Conservation (phyloP, 1,284 basidiomycete species). For the Cutaneotrichosporon spelunceum region DNA sequence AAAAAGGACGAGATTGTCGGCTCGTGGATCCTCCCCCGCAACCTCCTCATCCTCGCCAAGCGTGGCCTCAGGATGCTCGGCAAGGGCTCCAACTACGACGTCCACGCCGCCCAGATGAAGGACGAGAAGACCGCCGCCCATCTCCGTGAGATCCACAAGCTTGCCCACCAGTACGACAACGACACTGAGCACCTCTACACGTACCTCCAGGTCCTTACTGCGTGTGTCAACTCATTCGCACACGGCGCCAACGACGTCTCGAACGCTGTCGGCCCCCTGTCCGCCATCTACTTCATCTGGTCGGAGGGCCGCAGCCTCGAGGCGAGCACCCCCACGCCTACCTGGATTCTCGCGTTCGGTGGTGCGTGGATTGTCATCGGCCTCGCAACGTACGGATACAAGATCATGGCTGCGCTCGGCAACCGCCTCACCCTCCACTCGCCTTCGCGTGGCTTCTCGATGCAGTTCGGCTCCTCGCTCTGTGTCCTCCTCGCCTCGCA, state of each 20-base stretch:
- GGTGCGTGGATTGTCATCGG: constrained; percentile 53
- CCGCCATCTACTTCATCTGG: constrained; percentile 53
- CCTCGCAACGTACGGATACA: constrained; percentile 53
- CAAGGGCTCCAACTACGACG: constrained; percentile 46
- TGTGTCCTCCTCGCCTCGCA: constrained; percentile 54
- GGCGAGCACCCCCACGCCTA: constrained; percentile 46
- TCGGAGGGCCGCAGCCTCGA: constrained; percentile 34
- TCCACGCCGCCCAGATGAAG: constrained; percentile 47
- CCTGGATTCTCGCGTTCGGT: constrained; percentile 54
- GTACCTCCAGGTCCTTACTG: constrained; percentile 56
- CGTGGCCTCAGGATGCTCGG: constrained; percentile 35
- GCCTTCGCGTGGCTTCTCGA: constrained; percentile 55
- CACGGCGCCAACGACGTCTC: constrained; percentile 53
- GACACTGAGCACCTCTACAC: constrained; percentile 56
- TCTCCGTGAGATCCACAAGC: constrained; percentile 49
- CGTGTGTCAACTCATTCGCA: constrained; percentile 56
- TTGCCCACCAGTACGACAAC: constrained; percentile 53
- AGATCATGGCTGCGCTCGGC: constrained; percentile 52
- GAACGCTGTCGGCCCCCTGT: constrained; percentile 50
- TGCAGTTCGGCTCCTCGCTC: constrained; percentile 55
- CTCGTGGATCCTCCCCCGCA: constrained; percentile 46
- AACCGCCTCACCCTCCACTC: constrained; percentile 55
- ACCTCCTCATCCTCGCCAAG: constrained; percentile 52
- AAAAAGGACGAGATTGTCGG: constrained; percentile 30
- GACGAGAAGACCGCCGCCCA: constrained; percentile 33